These are phyloP conservation scores for Teunomyces atbi DNA, from an alignment of 805 yeast genomes.

Conservation along the genomic window DNA sequence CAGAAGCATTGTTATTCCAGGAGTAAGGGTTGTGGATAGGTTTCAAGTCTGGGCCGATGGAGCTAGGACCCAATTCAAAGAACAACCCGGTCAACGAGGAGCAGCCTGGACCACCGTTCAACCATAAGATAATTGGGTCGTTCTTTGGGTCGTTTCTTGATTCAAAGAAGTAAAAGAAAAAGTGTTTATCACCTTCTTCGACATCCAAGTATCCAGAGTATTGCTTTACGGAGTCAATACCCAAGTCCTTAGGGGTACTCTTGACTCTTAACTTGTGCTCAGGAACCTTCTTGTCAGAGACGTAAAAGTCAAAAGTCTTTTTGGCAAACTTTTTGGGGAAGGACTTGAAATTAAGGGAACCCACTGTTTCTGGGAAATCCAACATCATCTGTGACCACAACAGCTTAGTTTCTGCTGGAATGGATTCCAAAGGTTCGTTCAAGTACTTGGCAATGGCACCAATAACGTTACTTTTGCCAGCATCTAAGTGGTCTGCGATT, in stretches of 20 bases:
- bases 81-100: slow-evolving; percentile 87
- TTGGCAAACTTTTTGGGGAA: slow-evolving; percentile 39
- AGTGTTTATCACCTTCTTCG: slow-evolving; percentile 78
- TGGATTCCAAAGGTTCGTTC: slow-evolving; percentile 47
- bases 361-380: slow-evolving; percentile 56
- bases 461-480: slow-evolving; percentile 28
- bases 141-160: slow-evolving; percentile 81
- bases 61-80: slow-evolving; percentile 89
- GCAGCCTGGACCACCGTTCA: slow-evolving; percentile 97
- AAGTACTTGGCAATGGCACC: slow-evolving; percentile 50
- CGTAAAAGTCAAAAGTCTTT: slow-evolving; percentile 37
- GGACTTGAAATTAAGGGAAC: slow-evolving; percentile 48
- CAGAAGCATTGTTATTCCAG: slow-evolving; percentile 90
- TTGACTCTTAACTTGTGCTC: slow-evolving; percentile 60
- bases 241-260: slow-evolving; percentile 62
- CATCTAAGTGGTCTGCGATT: slow-evolving; percentile 7
- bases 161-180: slow-evolving; percentile 93
- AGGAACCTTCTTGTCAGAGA: slow-evolving; percentile 37
- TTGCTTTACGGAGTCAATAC: slow-evolving; percentile 80
- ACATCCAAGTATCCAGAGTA: slow-evolving; percentile 84
- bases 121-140: slow-evolving; percentile 89
- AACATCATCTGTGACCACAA: slow-evolving; percentile 65
- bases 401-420: slow-evolving; percentile 48
- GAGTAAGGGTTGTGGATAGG: slow-evolving; percentile 80
- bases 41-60: slow-evolving; percentile 61